phyloP scores from a whole-genome alignment of 2,329 filamentous ascomycete genomes.

The Hymenoscyphus occultus region DNA sequence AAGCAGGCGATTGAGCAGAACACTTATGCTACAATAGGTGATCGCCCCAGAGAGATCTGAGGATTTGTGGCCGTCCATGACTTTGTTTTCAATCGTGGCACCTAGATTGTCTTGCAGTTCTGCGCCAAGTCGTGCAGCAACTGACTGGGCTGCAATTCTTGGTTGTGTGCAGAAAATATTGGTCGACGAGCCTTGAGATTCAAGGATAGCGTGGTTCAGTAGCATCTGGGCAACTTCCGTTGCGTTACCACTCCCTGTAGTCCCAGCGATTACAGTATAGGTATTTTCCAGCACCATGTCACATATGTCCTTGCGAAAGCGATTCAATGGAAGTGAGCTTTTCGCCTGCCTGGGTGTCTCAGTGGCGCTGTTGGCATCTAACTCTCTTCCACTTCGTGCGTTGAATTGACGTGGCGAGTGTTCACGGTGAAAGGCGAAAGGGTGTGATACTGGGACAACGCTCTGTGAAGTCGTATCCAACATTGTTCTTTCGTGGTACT shows the following conservation, averaged over 20 bases:
- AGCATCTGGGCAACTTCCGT: constrained; percentile 96
- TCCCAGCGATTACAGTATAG: constrained; percentile 91
- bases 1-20: constrained; percentile 80
- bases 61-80: constrained; percentile 79
- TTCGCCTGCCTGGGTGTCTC: constrained; percentile 1
- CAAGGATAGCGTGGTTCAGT: constrained; percentile 78
- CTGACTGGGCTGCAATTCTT: constrained; percentile 85
- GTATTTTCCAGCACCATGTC: constrained; percentile 75
- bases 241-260: constrained; percentile 92
- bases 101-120: constrained; percentile 79
- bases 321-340: constrained; percentile 68
- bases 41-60: constrained; percentile 64
- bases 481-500: neutral
- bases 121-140: constrained; percentile 88
- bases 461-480: neutral
- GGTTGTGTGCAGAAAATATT: constrained; percentile 96
- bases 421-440: neutral
- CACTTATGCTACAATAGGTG: constrained; percentile 91
- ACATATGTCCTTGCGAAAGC: constrained; percentile 79
- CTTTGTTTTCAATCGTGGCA: constrained; percentile 83
- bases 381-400: neutral
- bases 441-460: neutral
- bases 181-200: constrained; percentile 67
- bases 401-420: neutral
- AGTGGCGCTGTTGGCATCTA: neutral